Conservation (phyloP, 2,329 filamentous ascomycete species). For the Hypoxylon rubiginosum region DNA sequence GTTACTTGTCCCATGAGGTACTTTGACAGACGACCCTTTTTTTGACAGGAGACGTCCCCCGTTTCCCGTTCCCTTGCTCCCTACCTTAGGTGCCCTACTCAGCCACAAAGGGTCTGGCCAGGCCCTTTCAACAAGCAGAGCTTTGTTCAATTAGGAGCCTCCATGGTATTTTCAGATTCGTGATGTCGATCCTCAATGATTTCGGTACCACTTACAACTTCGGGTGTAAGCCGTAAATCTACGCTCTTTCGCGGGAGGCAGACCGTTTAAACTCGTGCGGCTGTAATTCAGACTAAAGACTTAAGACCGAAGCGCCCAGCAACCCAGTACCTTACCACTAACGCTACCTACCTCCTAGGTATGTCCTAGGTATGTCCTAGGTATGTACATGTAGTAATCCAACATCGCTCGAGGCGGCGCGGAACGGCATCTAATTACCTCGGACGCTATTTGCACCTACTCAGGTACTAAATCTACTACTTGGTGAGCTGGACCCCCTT, state of each 20-base stretch:
- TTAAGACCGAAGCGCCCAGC: conserved; percentile 33
- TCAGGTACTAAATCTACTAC: conserved; percentile 33
- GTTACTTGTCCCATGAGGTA: conserved; percentile 14
- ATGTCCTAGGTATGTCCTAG: too few species aligned
- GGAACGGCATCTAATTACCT: conserved; percentile 40
- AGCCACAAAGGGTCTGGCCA: conserved; percentile 53
- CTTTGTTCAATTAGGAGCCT: conserved; percentile 38
- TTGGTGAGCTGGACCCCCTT: conserved; percentile 17
- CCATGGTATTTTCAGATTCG: conserved; percentile 40
- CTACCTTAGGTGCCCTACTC: conserved; percentile 29
- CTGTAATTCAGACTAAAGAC: conserved; percentile 20
- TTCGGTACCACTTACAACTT: conserved; percentile 26
- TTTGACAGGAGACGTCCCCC: conserved; percentile 41
- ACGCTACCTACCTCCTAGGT: neutral
- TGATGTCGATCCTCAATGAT: conserved; percentile 34
- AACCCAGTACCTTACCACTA: neutral
- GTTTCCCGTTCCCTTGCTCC: conserved; percentile 25
- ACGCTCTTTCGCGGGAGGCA: conserved; percentile 2
- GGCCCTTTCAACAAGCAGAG: conserved; percentile 42
- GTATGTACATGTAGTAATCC: conserved; percentile 7
- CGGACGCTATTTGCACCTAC: conserved; percentile 30
- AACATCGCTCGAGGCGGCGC: conserved; percentile 45
- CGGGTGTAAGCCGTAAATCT: conserved; percentile 18
- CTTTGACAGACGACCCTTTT: neutral
- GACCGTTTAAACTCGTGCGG: conserved; percentile 27